Evolutionary conservation across 768 basidiomycete genomes (phyloP).

Genomic region (Mycena crocata): DNA sequence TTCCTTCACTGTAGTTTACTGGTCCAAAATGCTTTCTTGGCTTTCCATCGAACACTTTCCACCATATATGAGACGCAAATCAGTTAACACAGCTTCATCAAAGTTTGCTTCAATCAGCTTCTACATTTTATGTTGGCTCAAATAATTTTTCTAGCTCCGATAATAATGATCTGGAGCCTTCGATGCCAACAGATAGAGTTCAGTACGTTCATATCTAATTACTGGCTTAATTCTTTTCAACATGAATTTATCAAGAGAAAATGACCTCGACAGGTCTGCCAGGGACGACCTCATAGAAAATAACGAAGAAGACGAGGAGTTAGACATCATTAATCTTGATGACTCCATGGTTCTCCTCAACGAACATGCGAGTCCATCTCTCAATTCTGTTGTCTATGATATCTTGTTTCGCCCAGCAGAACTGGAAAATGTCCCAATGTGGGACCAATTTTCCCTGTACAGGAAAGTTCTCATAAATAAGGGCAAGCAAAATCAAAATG

Average conservation of each 20-base stretch:
- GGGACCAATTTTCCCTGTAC: conserved; percentile 13
- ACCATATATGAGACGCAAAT: background rate
- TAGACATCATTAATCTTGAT: background rate
- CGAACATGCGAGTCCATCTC: background rate
- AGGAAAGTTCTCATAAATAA: conserved; percentile 1
- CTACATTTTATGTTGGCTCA: no score
- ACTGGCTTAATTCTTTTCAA: no score
- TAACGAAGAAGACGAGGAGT: background rate
- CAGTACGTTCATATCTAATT: no score
- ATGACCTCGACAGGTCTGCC: no score
- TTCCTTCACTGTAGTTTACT: conserved; percentile 19
- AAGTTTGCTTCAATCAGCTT: no score
- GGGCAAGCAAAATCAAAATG: background rate
- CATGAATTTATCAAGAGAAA: no score
- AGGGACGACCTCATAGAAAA: no score
- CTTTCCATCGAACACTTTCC: conserved; percentile 6
- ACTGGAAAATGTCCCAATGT: conserved; percentile 15
- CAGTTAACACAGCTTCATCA: no score
- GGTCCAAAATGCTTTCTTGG: conserved; percentile 22
- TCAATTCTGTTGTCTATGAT: no score
- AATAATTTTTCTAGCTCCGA: no score
- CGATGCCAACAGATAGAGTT: no score
- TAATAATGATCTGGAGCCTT: no score
- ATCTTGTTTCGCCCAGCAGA: conserved; percentile 9
- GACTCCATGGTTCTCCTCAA: background rate